These are phyloP conservation scores for Tieghemostelium lacteum DNA, from an alignment of 78 protist species.

Conservation along the genomic window DNA sequence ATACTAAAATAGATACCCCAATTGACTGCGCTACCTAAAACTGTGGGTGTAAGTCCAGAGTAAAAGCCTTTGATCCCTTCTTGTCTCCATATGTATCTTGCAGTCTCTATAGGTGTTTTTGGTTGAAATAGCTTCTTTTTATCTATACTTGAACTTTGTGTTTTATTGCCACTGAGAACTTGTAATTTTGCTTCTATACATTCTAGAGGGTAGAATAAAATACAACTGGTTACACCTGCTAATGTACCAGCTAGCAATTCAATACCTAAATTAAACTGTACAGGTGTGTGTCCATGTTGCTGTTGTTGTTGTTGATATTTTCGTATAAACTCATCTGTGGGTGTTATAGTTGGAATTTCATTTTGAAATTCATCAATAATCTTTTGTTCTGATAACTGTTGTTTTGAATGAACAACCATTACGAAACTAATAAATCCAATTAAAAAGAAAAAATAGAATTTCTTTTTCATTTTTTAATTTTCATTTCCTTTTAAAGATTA, in stretches of 20 bases:
- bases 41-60: conserved; percentile 64
- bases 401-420: no score
- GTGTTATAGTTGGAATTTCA: no score
- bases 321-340: no score
- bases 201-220: conserved; percentile 61
- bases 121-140: neutral
- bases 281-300: no score
- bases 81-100: conserved; percentile 18
- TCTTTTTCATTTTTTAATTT: no score
- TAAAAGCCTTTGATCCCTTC: conserved; percentile 51
- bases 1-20: conserved; percentile 72
- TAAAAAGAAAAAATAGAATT: no score
- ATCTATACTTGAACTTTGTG: neutral
- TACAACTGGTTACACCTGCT: conserved; percentile 58
- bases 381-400: no score
- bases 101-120: neutral
- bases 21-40: conserved; percentile 64
- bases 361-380: no score
- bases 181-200: conserved; percentile 68
- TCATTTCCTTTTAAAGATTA: no score
- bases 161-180: neutral
- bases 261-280: conserved; percentile 51
- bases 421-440: no score
- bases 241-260: conserved; percentile 57
- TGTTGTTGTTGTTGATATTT: no score